Base-by-base conservation (phyloP, 2,329 filamentous ascomycete species). In the Pleomassaria siparia region DNA sequence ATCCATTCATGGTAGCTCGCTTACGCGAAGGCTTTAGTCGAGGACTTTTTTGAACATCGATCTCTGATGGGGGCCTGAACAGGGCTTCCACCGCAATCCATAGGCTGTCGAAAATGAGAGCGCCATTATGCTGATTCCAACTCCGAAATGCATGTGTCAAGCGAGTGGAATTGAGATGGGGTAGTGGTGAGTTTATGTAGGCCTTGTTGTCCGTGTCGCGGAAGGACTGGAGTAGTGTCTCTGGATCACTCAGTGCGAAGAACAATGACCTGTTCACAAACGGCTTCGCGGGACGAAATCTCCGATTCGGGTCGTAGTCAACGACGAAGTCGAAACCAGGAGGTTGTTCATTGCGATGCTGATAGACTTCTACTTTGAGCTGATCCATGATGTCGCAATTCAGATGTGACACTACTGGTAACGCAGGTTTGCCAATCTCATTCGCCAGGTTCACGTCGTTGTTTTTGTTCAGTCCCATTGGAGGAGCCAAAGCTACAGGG, bases 61-160 rank as follows among this genome's bases (percentile, higher is more conserved):
- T 51, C 47, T 61, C 61, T 3, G 68, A 67, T 11, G 71, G 71
- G 16, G 62, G 62, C n/a, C 40, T 58, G 41, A 70, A 71, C 8
- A 73, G 43, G 22, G 63, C 58, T 10, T 67, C 60, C 6, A 69
- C 20, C 6, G 62, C 58, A 22, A 59, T 44, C 46, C 63, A 72
- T 0, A 73, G 56, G 43, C 64, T 68, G 41, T 72, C 67, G 40
- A 71, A 71, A 10, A 73, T 52, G 9, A 72, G 55, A 12, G 67
- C 53, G 10, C 65, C 66, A 45, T 67, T 71, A 7, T 57, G 53
- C 25, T 45, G 55, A 8, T 60, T 59, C 71, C 69, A 72, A 21
- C 62, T 57, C 22, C 58, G 52, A 37, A 72, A 72, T 0, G 64
- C 60, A n/a, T 61, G 52, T 2, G 51, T 53, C 46, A 72, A 46